Conservation (phyloP, 2,329 filamentous ascomycete species). For the Exophiala sp. region DNA sequence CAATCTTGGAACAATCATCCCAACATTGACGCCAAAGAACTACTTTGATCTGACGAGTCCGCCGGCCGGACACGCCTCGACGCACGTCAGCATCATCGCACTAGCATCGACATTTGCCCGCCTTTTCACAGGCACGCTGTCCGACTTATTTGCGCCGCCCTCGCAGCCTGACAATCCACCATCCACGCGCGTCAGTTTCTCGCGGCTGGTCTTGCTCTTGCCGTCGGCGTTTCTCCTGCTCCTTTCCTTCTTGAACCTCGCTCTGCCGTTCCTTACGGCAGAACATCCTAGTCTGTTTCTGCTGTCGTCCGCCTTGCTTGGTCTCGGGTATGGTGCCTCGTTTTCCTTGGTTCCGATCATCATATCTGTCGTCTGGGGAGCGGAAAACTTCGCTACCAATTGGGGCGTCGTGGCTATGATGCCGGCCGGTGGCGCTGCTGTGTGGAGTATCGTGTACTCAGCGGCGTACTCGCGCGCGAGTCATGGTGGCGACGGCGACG, state of each 20-base stretch:
- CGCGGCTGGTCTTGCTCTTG: constrained; percentile 73
- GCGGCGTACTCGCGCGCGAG: constrained; percentile 35
- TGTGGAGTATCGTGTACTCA: constrained; percentile 90
- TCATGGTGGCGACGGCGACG: constrained; percentile 34
- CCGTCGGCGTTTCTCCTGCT: constrained; percentile 68
- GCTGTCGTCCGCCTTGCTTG: constrained; percentile 75
- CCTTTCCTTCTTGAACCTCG: constrained; percentile 68
- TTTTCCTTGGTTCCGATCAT: constrained; percentile 89
- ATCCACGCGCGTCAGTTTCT: constrained; percentile 46
- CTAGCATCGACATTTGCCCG: constrained; percentile 85
- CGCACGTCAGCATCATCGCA: constrained; percentile 88
- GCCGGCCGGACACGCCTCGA: constrained; percentile 61
- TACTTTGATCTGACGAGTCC: constrained; percentile 43
- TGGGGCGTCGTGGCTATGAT: constrained; percentile 94
- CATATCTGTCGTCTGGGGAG: constrained; percentile 95
- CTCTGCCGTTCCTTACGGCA: constrained; percentile 67
- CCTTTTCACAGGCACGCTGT: constrained; percentile 80
- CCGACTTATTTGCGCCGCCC: constrained; percentile 70
- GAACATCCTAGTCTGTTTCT: constrained; percentile 77
- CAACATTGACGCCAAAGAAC: constrained; percentile 66
- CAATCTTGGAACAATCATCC: constrained; percentile 89
- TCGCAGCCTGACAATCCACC: constrained; percentile 35
- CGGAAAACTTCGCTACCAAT: constrained; percentile 97
- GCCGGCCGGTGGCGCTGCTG: constrained; percentile 76
- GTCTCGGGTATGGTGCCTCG: constrained; percentile 85